Evolutionary conservation across 495 filamentous ascomycete species (phyloP).

Genomic region (Hypoxylon lienhwacheense): DNA sequence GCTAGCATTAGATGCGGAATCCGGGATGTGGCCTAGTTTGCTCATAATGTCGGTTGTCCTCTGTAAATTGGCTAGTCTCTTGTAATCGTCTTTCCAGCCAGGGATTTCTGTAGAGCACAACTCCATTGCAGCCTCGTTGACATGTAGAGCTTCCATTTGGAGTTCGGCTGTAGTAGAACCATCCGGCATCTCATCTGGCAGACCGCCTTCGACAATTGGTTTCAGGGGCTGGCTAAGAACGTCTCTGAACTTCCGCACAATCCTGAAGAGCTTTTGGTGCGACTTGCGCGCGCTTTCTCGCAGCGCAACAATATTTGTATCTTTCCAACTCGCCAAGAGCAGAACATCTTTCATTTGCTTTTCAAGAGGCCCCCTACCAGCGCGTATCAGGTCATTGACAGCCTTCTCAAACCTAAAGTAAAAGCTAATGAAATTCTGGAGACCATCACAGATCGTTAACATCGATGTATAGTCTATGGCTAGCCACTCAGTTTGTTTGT

Average conservation of each 20-base stretch:
- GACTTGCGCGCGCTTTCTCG: slow-evolving; percentile 85
- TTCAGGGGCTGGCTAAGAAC: slow-evolving; percentile 72
- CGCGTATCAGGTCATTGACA: slow-evolving; percentile 61
- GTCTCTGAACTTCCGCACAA: slow-evolving; percentile 83
- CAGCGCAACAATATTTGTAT: slow-evolving; percentile 87
- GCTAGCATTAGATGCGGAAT: slow-evolving; percentile 56
- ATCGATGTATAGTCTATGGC: slow-evolving; percentile 58
- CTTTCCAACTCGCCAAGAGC: slow-evolving; percentile 90
- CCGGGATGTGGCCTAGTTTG: slow-evolving; percentile 53
- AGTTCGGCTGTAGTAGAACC: slow-evolving; percentile 27
- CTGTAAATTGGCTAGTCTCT: slow-evolving; percentile 68
- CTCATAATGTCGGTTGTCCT: slow-evolving; percentile 58
- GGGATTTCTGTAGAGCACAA: slow-evolving; percentile 56
- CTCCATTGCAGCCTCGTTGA: slow-evolving; percentile 50
- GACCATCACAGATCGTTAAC: slow-evolving; percentile 55
- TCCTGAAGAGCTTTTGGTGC: slow-evolving; percentile 86
- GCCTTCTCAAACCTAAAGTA: slow-evolving; percentile 67
- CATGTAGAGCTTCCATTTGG: slow-evolving; percentile 12
- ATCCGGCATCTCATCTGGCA: slow-evolving; percentile 54
- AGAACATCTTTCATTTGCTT: slow-evolving; percentile 87
- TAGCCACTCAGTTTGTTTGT: slow-evolving; percentile 61
- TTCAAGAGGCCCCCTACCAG: slow-evolving; percentile 68
- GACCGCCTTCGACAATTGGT: slow-evolving; percentile 62
- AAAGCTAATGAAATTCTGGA: slow-evolving; percentile 76
- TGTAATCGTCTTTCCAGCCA: slow-evolving; percentile 63